phyloP scores from a whole-genome alignment of 2,329 filamentous ascomycete species.

The Biscogniauxia marginata region DNA sequence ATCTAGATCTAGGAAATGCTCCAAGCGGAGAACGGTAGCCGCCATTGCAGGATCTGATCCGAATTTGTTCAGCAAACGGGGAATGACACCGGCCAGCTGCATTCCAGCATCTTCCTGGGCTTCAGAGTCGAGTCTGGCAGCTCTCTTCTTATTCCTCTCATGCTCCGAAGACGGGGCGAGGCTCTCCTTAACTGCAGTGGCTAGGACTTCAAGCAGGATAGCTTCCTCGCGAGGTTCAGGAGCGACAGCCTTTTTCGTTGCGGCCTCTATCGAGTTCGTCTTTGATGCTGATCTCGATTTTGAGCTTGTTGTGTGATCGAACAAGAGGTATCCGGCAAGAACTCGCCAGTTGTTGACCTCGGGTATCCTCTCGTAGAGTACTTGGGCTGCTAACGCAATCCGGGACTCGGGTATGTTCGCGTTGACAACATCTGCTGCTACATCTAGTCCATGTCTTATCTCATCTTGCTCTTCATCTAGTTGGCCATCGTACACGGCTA shows the following conservation, averaged over 20 bases:
- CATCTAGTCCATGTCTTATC: constrained; percentile 45
- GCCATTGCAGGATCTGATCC: constrained; percentile 86
- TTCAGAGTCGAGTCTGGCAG: constrained; percentile 62
- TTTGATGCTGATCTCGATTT: constrained; percentile 52
- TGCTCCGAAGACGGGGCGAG: constrained; percentile 66
- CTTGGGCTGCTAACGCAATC: constrained; percentile 82
- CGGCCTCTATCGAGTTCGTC: constrained; percentile 57
- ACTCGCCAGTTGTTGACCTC: constrained; percentile 86
- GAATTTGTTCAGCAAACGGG: constrained; percentile 86
- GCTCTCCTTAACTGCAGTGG: constrained; percentile 74
- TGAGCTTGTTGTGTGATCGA: constrained; percentile 75
- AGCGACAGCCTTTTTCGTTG: constrained; percentile 70
- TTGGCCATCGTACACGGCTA: constrained; percentile 77
- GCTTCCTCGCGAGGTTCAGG: constrained; percentile 76
- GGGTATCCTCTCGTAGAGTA: constrained; percentile 76
- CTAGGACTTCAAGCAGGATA: constrained; percentile 83
- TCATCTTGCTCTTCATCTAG: constrained; percentile 56
- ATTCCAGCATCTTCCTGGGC: constrained; percentile 77
- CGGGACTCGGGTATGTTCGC: constrained; percentile 71
- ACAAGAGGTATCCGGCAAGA: constrained; percentile 84
- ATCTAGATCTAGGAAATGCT: constrained; percentile 82
- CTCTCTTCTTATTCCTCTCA: constrained; percentile 57
- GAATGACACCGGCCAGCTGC: constrained; percentile 75
- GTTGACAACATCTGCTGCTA: constrained; percentile 57
- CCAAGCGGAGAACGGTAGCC: constrained; percentile 78